Conservation (phyloP, 768 basidiomycete species). For the Psilocybe tampanensis region DNA sequence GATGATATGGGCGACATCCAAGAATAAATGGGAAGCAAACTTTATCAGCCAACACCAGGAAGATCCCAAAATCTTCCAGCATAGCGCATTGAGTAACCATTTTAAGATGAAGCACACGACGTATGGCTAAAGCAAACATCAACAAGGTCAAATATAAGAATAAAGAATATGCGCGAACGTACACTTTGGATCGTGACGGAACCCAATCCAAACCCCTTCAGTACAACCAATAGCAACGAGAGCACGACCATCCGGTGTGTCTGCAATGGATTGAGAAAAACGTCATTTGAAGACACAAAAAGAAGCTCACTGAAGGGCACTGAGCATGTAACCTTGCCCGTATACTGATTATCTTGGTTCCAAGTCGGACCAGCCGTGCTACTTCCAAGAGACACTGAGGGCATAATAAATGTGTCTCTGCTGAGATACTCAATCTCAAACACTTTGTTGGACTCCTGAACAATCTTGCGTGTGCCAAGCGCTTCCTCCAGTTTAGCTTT, state of each 20-base stretch:
- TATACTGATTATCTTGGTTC: conserved; percentile 74
- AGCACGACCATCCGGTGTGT: conserved; percentile 80
- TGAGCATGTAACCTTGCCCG: conserved; percentile 91
- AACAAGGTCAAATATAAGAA: neutral
- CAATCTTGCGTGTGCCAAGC: conserved; percentile 78
- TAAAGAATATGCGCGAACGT: conserved; percentile 23
- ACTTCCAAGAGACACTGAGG: conserved; percentile 54
- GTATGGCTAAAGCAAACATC: conserved; percentile 62
- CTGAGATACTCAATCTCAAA: conserved; percentile 93
- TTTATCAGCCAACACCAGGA: conserved; percentile 94
- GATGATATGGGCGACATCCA: neutral
- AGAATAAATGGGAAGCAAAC: conserved; percentile 33
- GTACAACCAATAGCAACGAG: conserved; percentile 94
- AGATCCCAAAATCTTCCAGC: conserved; percentile 94
- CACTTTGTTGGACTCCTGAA: conserved; percentile 92
- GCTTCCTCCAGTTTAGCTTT: conserved; percentile 89
- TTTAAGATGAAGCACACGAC: conserved; percentile 91
- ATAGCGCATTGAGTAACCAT: conserved; percentile 95
- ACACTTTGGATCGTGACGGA: conserved; percentile 89
- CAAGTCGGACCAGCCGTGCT: conserved; percentile 53
- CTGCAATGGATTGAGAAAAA: conserved; percentile 39
- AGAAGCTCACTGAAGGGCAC: conserved; percentile 82
- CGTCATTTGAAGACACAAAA: neutral
- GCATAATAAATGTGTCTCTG: conserved; percentile 84
- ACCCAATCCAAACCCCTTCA: conserved; percentile 98